These are phyloP conservation scores for Diplocarpon mali DNA, from an alignment of 2,329 filamentous ascomycete genomes.

Conservation along the genomic window DNA sequence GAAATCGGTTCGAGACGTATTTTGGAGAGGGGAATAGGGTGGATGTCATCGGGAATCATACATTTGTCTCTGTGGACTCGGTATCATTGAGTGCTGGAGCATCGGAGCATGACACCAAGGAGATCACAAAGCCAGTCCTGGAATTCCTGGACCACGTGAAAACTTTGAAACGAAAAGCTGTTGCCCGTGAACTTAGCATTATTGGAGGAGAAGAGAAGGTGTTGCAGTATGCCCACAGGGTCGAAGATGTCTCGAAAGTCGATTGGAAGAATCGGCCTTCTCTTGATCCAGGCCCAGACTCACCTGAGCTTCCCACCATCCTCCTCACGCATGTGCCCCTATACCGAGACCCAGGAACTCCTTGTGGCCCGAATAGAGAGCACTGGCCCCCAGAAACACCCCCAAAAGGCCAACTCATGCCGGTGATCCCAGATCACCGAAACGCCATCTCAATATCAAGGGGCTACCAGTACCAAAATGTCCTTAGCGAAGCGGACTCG, in stretches of 20 bases:
- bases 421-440: slow-evolving; percentile 50
- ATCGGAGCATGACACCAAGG: slow-evolving; percentile 38
- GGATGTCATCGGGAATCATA: slow-evolving; percentile 89
- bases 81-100: slow-evolving; percentile 71
- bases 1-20: slow-evolving; percentile 73
- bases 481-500: slow-evolving; percentile 68
- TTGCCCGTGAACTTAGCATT: slow-evolving; percentile 55
- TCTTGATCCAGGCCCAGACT: slow-evolving; percentile 33
- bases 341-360: slow-evolving; percentile 69
- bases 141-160: slow-evolving; percentile 64
- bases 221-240: slow-evolving; percentile 44
- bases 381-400: slow-evolving; percentile 62
- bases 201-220: slow-evolving; percentile 48
- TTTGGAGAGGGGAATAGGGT: slow-evolving; percentile 90
- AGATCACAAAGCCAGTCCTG: slow-evolving; percentile 66
- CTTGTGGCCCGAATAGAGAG: slow-evolving; percentile 80
- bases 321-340: slow-evolving; percentile 86
- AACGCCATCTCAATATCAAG: slow-evolving; percentile 68
- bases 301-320: slow-evolving; percentile 66
- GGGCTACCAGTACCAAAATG: slow-evolving; percentile 96
- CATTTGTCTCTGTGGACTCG: slow-evolving; percentile 82
- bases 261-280: slow-evolving; percentile 30
- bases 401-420: slow-evolving; percentile 43
- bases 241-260: slow-evolving; percentile 38
- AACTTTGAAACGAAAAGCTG: slow-evolving; percentile 52